Evolutionary conservation across 192 early-diverging fungal genomes (phyloP).

Genomic region (Coemansia sp.): DNA sequence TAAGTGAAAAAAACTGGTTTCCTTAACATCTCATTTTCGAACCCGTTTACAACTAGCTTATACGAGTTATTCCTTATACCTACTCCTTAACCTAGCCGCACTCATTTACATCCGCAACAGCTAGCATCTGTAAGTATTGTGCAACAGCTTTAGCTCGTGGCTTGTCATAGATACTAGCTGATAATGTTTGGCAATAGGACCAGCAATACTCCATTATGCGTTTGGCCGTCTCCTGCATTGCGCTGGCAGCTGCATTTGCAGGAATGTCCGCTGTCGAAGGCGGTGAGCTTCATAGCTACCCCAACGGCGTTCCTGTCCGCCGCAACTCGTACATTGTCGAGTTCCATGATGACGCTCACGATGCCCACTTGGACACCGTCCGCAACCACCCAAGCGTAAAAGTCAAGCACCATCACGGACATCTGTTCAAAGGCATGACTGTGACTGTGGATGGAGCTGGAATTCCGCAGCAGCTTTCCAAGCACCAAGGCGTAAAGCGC

Average conservation of each 20-base stretch:
- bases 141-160: too few relatives aligned
- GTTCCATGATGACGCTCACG: constrained; percentile 12
- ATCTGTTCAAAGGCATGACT: constrained; percentile 21
- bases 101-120: too few relatives aligned
- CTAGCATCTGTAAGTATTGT: too few relatives aligned
- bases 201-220: too few relatives aligned
- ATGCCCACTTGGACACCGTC: constrained; percentile 2
- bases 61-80: too few relatives aligned
- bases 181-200: too few relatives aligned
- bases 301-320: constrained; percentile 4
- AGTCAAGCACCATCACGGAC: constrained; percentile 11
- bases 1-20: too few relatives aligned
- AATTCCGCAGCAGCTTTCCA: constrained; percentile 7
- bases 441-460: constrained; percentile 6
- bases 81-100: too few relatives aligned
- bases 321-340: constrained; percentile 25
- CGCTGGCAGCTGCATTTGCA: not conserved
- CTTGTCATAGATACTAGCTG: too few relatives aligned
- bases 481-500: constrained; percentile 12
- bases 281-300: not conserved
- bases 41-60: too few relatives aligned
- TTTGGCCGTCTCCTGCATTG: not conserved
- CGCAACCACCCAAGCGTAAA: constrained; percentile 3
- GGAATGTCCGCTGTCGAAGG: not conserved
- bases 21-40: too few relatives aligned